These are phyloP conservation scores for Hyphopichia wangnamkhiaoensis DNA, from an alignment of 1,139 yeast genomes.

Conservation along the genomic window DNA sequence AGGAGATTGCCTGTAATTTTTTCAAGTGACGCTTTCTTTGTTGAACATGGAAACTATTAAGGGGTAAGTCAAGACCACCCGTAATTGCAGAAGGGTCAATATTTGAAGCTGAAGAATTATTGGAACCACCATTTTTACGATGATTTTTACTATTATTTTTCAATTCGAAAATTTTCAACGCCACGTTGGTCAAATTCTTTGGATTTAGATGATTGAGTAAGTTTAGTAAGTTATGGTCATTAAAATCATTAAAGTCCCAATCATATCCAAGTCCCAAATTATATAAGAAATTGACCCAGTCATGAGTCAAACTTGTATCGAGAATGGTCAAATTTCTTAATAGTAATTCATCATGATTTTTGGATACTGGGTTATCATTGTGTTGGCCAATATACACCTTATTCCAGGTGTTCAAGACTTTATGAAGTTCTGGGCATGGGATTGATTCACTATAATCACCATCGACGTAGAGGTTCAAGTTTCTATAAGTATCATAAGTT, in stretches of 20 bases:
- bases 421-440: conserved; percentile 40
- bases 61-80: not conserved
- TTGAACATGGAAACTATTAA: not conserved
- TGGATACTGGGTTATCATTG: conserved; percentile 8
- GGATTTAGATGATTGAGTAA: conserved; percentile 33
- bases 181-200: conserved; percentile 26
- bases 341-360: conserved; percentile 28
- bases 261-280: conserved; percentile 40
- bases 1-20: conserved; percentile 1
- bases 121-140: not conserved
- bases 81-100: too few species aligned
- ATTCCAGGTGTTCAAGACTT: conserved; percentile 35
- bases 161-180: conserved; percentile 24
- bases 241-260: conserved; percentile 40
- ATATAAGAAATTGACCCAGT: conserved; percentile 42
- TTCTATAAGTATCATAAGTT: conserved; percentile 39
- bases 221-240: conserved; percentile 29
- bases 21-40: not conserved
- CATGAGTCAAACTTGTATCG: conserved; percentile 28
- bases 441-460: conserved; percentile 49
- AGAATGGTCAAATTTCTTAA: conserved; percentile 35
- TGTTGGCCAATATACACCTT: conserved; percentile 38
- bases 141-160: not conserved
- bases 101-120: not conserved
- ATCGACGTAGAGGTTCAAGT: conserved; percentile 39